Evolutionary conservation across 2,329 filamentous ascomycete genomes (phyloP), one percentile per base, ranked within the genome.

Genomic region (Fusarium poae): DNA sequence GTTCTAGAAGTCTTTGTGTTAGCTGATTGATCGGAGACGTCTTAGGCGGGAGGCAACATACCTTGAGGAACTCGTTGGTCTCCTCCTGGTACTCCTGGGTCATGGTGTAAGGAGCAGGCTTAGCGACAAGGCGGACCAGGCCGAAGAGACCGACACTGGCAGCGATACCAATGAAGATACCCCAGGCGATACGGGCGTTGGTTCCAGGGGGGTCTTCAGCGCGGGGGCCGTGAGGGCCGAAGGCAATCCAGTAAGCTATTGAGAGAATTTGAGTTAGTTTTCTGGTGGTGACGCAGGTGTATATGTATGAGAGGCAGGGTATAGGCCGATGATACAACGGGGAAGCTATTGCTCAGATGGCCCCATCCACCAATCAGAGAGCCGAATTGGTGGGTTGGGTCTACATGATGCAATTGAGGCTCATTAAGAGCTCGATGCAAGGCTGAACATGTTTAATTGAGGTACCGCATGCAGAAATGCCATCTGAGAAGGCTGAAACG

Each of bases 221-320:
- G 76, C 96, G 95, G 75, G 96, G 96, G 62, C 96, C 96, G 83
- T 99, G 96, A 78, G 94, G 91, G 72, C 96, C 96, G 80, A 99
- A 99, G 73, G 96, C 94, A 78, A 99, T 97, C 91, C 92, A 99
- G 89, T 98, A 99, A 72, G 96, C 96, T 99, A 80, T 81, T 77
- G 73, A 79, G 75, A 77, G 73, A 76, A 67, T 74, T 78, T 78
- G 70, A 77, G 76, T 82, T 77, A 80, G 79, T 77, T 74, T 76
- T 72, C 52, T 34, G 53, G 34, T 62, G 40, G 62, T 73, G 55
- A 62, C 53, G 53, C 45, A 58, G 49, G 30, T 60, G 48, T 48
- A 44, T 25, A 60, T 52, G 49, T 50, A 39, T 51, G 46, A 45
- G 27, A 60, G n/a, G 62, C 54, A 70, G 61, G 59, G 67, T 51